Evolutionary conservation across 805 yeast genomes (phyloP).

Genomic region (Yarrowia keelungensis): DNA sequence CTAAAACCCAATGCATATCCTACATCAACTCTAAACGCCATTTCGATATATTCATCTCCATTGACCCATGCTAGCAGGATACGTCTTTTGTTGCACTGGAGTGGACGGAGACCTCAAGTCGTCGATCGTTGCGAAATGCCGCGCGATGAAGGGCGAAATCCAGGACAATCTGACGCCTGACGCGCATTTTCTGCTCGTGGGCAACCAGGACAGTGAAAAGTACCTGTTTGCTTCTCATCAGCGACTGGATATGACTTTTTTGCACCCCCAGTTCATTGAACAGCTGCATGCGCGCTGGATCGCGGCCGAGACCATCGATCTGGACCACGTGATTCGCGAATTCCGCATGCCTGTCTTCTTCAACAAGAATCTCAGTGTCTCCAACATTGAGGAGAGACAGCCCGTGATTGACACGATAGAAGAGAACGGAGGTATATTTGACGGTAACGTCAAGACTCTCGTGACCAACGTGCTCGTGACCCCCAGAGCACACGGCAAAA

Average conservation of each 20-base stretch:
- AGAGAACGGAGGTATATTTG: conserved; percentile 50
- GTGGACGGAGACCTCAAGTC: conserved; percentile 39
- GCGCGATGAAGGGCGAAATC: conserved; percentile 58
- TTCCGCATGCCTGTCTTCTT: conserved; percentile 21
- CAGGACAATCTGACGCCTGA: conserved; percentile 59
- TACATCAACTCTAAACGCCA: conserved; percentile 21
- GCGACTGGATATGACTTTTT: conserved; percentile 61
- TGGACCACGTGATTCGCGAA: conserved; percentile 20
- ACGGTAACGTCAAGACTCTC: conserved; percentile 41
- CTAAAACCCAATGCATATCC: too few species aligned
- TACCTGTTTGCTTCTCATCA: conserved; percentile 57
- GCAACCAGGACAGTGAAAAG: conserved; percentile 60
- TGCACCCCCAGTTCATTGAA: conserved; percentile 57
- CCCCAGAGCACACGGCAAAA: conserved; percentile 48
- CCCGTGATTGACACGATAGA: conserved; percentile 46
- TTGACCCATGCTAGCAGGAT: conserved; percentile 25
- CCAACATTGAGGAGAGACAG: conserved; percentile 42
- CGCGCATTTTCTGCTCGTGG: conserved; percentile 61
- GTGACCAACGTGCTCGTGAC: conserved; percentile 48
- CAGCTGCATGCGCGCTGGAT: conserved; percentile 61
- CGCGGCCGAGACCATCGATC: conserved; percentile 55
- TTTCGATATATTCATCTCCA: background rate
- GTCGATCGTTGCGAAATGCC: conserved; percentile 51
- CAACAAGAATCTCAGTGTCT: conserved; percentile 6
- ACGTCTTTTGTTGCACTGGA: conserved; percentile 35